phyloP scores from a whole-genome alignment of 2,329 filamentous ascomycete species.

The Aspergillus fructus region DNA sequence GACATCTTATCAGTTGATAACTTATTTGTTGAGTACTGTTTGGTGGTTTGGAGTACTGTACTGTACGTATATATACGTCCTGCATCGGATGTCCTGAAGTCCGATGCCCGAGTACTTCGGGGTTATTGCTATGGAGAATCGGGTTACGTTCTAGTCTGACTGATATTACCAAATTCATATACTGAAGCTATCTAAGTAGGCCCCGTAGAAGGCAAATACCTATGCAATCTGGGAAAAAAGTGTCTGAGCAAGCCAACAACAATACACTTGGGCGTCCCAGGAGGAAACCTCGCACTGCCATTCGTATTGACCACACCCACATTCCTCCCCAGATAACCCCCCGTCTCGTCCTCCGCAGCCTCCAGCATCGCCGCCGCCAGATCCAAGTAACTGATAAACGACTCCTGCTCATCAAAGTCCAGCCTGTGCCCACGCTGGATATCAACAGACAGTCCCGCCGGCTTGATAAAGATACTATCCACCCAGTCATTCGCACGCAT shows the following conservation, averaged over 20 bases:
- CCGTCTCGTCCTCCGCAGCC: neutral
- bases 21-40: neutral
- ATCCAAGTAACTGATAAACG: constrained; percentile 10
- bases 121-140: too few species aligned
- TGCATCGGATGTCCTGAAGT: neutral
- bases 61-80: too few species aligned
- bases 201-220: constrained; percentile 9
- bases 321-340: constrained; percentile 7
- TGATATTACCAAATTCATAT: neutral
- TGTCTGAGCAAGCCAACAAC: constrained; percentile 7
- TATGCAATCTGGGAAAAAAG: constrained; percentile 9
- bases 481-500: constrained; percentile 8
- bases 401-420: constrained; percentile 3
- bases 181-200: neutral
- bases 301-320: constrained; percentile 9
- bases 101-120: neutral
- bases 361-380: constrained; percentile 14
- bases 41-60: neutral
- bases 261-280: constrained; percentile 9
- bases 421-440: constrained; percentile 7
- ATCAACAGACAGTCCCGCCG: constrained; percentile 4
- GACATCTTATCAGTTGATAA: neutral
- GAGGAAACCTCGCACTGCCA: constrained; percentile 5
- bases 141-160: too few species aligned
- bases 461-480: constrained; percentile 13